phyloP scores from a whole-genome alignment of 2,329 filamentous ascomycete genomes.

The Blumeria hordei region DNA sequence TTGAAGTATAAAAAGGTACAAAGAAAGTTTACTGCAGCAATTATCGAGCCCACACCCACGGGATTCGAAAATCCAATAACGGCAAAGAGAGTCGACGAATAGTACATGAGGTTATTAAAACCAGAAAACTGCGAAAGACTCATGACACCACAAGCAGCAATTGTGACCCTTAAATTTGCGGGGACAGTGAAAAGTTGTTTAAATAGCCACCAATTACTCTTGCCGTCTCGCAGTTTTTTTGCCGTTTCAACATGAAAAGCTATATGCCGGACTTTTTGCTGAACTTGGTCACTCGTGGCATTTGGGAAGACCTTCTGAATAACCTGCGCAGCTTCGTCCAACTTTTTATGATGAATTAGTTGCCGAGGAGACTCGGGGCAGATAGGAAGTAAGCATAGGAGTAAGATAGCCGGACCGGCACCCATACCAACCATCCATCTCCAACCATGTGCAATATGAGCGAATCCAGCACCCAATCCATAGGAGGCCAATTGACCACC shows the following conservation, averaged over 20 bases:
- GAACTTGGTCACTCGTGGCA: slow-evolving; percentile 19
- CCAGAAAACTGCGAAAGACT: slow-evolving; percentile 24
- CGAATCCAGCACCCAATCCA: slow-evolving; percentile 35
- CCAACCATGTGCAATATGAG: slow-evolving; percentile 41
- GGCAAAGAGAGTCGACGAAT: slow-evolving; percentile 19
- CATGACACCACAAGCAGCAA: slow-evolving; percentile 26
- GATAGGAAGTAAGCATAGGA: slow-evolving; percentile 35
- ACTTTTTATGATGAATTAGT: slow-evolving; percentile 34
- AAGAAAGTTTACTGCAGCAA: slow-evolving; percentile 23
- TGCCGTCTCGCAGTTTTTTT: slow-evolving; percentile 18
- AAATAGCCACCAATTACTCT: slow-evolving; percentile 19
- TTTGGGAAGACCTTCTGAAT: slow-evolving; percentile 19
- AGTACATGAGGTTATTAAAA: slow-evolving; percentile 23
- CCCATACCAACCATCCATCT: slow-evolving; percentile 43
- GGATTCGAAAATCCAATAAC: slow-evolving; percentile 26
- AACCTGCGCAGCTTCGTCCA: slow-evolving; percentile 24
- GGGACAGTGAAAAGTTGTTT: slow-evolving; percentile 22
- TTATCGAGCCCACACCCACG: slow-evolving; percentile 21
- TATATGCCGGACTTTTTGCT: slow-evolving; percentile 21
- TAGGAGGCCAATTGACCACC: slow-evolving; percentile 41
- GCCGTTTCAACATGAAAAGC: slow-evolving; percentile 17
- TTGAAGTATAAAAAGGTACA: slow-evolving; percentile 23
- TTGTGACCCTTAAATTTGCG: slow-evolving; percentile 21
- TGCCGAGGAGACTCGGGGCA: slow-evolving; percentile 45
- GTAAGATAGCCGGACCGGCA: slow-evolving; percentile 35